Conservation (phyloP, 1,139 yeast species). For the Scheffersomyces lignicola region DNA sequence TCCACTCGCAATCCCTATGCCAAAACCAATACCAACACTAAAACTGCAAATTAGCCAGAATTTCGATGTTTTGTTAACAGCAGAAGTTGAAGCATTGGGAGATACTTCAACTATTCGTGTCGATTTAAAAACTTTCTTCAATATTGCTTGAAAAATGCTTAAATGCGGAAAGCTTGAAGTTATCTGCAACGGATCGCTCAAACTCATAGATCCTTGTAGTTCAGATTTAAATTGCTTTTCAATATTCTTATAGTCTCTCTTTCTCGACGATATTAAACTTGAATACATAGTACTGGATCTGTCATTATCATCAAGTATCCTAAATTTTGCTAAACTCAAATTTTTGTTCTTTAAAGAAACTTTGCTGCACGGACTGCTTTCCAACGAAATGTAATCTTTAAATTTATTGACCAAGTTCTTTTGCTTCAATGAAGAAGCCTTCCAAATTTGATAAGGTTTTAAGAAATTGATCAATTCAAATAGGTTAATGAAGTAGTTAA, state of each 20-base stretch:
- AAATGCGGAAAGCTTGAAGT: slow-evolving; percentile 25
- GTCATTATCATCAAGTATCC: slow-evolving; percentile 4
- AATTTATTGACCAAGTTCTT: slow-evolving; percentile 24
- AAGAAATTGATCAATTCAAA: slow-evolving; percentile 35
- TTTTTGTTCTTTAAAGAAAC: slow-evolving; percentile 16
- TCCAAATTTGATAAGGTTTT: slow-evolving; percentile 44
- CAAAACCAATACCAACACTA: slow-evolving; percentile 38
- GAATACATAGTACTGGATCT: slow-evolving; percentile 20
- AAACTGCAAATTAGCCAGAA: slow-evolving; percentile 33
- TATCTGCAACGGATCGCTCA: slow-evolving; percentile 36
- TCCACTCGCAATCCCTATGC: slow-evolving; percentile 28
- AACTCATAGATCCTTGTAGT: slow-evolving; percentile 23
- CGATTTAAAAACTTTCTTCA: slow-evolving; percentile 14
- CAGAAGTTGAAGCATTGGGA: background rate
- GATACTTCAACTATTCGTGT: slow-evolving; percentile 5
- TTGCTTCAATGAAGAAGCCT: slow-evolving; percentile 34
- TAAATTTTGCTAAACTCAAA: slow-evolving; percentile 19
- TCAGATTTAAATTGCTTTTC: slow-evolving; percentile 36
- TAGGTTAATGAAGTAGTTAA: slow-evolving; percentile 41
- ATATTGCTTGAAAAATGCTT: slow-evolving; percentile 16
- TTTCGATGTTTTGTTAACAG: slow-evolving; percentile 4
- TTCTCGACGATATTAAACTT: slow-evolving; percentile 22
- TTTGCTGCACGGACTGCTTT: slow-evolving; percentile 16
- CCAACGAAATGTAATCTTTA: slow-evolving; percentile 28
- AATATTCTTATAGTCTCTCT: slow-evolving; percentile 31